A percentile compares a stretch with the other conserved stretches of the same genome.
Evolutionary conservation across 2,329 filamentous ascomycete species (phyloP).

Genomic region (Didymella lethalis): DNA sequence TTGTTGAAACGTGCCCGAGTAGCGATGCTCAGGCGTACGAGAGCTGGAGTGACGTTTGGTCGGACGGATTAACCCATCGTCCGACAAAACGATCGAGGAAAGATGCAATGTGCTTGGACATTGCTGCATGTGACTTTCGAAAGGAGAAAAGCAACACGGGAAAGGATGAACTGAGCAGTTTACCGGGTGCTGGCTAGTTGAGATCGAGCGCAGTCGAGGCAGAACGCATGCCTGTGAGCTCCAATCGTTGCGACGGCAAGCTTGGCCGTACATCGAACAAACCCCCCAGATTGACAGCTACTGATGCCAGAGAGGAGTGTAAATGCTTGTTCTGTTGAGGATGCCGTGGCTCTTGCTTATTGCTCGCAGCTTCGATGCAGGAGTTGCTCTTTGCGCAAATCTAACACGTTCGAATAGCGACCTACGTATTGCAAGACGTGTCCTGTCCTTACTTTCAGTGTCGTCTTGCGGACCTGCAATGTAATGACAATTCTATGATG

Average conservation of each 20-base stretch:
- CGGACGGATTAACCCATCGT: neutral
- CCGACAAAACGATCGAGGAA: neutral
- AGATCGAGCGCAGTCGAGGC: neutral
- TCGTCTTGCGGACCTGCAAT: neutral
- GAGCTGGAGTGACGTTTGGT: conserved; percentile 5
- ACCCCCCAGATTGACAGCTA: neutral
- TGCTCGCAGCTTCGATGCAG: neutral
- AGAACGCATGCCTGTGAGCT: neutral
- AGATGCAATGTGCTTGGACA: neutral
- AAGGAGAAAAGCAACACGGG: neutral
- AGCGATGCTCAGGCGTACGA: neutral
- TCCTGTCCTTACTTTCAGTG: neutral
- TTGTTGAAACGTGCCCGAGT: neutral
- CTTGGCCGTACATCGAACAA: neutral
- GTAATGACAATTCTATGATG: neutral
- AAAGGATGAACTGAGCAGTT: neutral
- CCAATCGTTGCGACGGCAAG: neutral
- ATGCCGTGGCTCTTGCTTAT: neutral
- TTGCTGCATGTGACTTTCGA: neutral
- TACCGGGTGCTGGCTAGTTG: neutral
- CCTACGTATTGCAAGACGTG: neutral
- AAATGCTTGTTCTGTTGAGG: neutral
- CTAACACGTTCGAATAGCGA: neutral
- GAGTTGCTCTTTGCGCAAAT: neutral
- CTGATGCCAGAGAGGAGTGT: neutral